Conservation (phyloP, 2,329 filamentous ascomycete species). For the Zymoseptoria crescenta region DNA sequence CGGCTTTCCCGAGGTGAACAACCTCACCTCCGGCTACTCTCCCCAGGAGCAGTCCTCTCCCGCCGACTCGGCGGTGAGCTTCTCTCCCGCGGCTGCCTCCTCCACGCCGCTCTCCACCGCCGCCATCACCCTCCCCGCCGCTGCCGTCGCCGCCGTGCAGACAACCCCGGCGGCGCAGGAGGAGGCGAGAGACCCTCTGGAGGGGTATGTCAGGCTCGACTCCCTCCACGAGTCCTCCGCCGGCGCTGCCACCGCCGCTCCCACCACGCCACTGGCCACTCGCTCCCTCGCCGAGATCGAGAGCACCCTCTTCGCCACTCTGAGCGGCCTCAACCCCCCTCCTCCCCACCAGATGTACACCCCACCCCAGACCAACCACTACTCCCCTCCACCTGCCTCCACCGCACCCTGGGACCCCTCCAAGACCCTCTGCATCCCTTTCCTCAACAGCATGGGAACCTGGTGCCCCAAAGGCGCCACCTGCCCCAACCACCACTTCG, state of each 20-base stretch:
- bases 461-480: constrained; percentile 77
- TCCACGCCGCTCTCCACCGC: not conserved
- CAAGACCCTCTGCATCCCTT: constrained; percentile 72
- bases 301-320: not conserved
- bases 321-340: not conserved
- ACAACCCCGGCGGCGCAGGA: not conserved
- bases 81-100: not conserved
- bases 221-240: not conserved
- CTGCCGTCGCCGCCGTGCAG: not conserved
- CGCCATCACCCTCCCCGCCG: not conserved
- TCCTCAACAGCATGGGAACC: constrained; percentile 64
- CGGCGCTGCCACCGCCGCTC: not conserved
- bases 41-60: not conserved
- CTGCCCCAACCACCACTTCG: constrained; percentile 75
- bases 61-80: not conserved
- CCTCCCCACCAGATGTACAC: not conserved
- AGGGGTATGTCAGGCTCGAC: not conserved
- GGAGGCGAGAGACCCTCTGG: not conserved
- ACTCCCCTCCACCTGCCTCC: not conserved
- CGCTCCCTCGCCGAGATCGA: not conserved
- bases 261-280: not conserved
- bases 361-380: not conserved
- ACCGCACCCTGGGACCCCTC: not conserved
- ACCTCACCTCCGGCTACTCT: not conserved
- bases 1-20: not conserved